Evolutionary conservation across 768 basidiomycete genomes (phyloP).

Genomic region (Goffeauzyma gilvescens): DNA sequence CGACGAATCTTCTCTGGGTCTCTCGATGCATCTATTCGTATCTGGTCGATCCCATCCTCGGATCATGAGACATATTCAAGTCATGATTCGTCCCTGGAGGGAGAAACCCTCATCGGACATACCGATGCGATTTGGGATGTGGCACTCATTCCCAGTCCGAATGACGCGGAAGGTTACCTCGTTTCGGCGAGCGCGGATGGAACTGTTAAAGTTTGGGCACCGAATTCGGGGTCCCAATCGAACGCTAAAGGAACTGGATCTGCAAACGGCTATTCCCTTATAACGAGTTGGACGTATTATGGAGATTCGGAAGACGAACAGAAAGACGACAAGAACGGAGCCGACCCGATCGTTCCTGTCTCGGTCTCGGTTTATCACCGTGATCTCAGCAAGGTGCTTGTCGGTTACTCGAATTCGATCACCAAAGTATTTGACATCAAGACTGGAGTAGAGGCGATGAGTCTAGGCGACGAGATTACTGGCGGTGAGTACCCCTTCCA

Average conservation of each 20-base stretch:
- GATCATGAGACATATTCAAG: slow-evolving; percentile 73
- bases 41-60: slow-evolving; percentile 62
- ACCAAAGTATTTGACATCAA: slow-evolving; percentile 86
- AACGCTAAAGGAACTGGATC: slow-evolving; percentile 18
- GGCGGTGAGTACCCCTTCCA: too few species aligned
- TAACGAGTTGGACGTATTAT: slow-evolving; percentile 59
- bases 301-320: slow-evolving; percentile 43
- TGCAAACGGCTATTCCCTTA: slow-evolving; percentile 44
- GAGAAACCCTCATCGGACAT: slow-evolving; percentile 71
- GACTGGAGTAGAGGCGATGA: slow-evolving; percentile 51
- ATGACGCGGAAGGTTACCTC: slow-evolving; percentile 50
- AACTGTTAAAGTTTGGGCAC: slow-evolving; percentile 65
- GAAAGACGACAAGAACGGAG: slow-evolving; percentile 19
- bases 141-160: slow-evolving; percentile 44
- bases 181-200: slow-evolving; percentile 86
- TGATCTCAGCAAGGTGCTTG: slow-evolving; percentile 58
- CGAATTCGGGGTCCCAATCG: too few species aligned
- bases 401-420: slow-evolving; percentile 71
- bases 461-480: slow-evolving; percentile 44
- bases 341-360: slow-evolving; percentile 44
- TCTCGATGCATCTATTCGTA: slow-evolving; percentile 74
- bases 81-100: slow-evolving; percentile 58
- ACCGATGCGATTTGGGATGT: slow-evolving; percentile 96
- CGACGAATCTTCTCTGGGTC: slow-evolving; percentile 75
- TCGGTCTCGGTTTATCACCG: slow-evolving; percentile 64